phyloP scores from a whole-genome alignment of 2,329 filamentous ascomycete genomes.

The Botrytis hyacinthi region DNA sequence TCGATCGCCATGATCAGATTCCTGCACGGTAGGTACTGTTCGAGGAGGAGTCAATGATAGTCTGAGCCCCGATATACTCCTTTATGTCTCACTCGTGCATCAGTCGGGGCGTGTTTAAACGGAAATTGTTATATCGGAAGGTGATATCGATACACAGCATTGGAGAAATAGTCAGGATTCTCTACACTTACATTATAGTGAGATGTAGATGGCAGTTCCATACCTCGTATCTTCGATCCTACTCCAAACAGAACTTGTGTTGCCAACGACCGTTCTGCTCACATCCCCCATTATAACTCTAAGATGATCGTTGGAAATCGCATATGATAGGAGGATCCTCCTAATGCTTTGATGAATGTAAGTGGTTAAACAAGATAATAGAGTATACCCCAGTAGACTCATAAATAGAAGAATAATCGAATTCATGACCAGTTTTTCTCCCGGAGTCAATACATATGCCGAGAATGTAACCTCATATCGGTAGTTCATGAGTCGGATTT shows the following conservation, averaged over 20 bases:
- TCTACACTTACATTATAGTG: slow-evolving; percentile 5
- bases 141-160: neutral
- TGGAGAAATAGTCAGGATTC: neutral
- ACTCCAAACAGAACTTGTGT: slow-evolving; percentile 10
- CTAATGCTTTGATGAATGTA: slow-evolving; percentile 11
- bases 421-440: slow-evolving; percentile 45
- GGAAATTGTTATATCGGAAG: neutral
- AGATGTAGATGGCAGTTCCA: neutral
- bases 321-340: slow-evolving; percentile 21
- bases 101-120: neutral
- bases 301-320: slow-evolving; percentile 9
- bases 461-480: slow-evolving; percentile 48
- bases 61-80: neutral
- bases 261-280: neutral
- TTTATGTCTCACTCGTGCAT: neutral
- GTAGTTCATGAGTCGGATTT: slow-evolving; percentile 34
- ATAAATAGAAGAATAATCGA: slow-evolving; percentile 38
- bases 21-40: neutral
- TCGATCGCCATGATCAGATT: neutral
- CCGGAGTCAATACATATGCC: slow-evolving; percentile 45
- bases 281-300: neutral
- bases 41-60: neutral
- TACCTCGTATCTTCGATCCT: neutral
- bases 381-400: slow-evolving; percentile 17
- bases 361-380: slow-evolving; percentile 18